These are phyloP conservation scores for Cudoniella acicularis DNA, from an alignment of 495 filamentous ascomycete genomes.

Conservation along the genomic window DNA sequence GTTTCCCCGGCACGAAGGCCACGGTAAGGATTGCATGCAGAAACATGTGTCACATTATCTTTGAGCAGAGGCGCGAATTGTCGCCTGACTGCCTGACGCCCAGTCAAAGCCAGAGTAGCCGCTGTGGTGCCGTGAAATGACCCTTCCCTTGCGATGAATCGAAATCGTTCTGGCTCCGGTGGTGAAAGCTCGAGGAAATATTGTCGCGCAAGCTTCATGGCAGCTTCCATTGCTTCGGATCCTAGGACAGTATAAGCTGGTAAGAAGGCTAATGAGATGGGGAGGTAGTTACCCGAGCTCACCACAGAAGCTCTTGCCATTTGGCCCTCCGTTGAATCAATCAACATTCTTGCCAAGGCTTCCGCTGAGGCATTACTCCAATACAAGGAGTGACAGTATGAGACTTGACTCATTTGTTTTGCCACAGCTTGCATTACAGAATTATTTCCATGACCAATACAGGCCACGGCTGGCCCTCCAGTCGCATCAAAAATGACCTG, in stretches of 20 bases:
- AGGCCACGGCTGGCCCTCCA: conserved; percentile 47
- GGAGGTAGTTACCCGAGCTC: not conserved
- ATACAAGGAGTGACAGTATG: not conserved
- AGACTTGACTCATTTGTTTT: not conserved
- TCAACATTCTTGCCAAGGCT: not conserved
- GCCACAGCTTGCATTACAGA: conserved; percentile 32
- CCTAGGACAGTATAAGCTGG: conserved; percentile 29
- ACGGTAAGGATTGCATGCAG: conserved; percentile 2
- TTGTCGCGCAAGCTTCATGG: conserved; percentile 56
- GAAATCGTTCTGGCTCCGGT: not conserved
- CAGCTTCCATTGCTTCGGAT: conserved; percentile 64
- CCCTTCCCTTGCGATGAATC: conserved; percentile 60
- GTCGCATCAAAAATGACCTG: conserved; percentile 59
- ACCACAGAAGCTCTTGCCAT: not conserved
- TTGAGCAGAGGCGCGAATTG: not conserved
- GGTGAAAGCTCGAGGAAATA: conserved; percentile 53
- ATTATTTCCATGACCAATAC: conserved; percentile 40
- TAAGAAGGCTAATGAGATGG: not conserved
- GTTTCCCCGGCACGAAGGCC: conserved; percentile 31
- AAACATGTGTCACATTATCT: conserved; percentile 24
- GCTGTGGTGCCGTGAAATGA: conserved; percentile 56
- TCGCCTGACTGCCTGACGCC: conserved; percentile 21
- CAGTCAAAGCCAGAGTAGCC: conserved; percentile 39
- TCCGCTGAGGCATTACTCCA: not conserved
- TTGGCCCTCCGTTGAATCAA: not conserved